Evolutionary conservation across 352 stramenopile genomes (phyloP), one percentile per base, ranked within the genome.

Genomic region (Globisporangium barbulae): DNA sequence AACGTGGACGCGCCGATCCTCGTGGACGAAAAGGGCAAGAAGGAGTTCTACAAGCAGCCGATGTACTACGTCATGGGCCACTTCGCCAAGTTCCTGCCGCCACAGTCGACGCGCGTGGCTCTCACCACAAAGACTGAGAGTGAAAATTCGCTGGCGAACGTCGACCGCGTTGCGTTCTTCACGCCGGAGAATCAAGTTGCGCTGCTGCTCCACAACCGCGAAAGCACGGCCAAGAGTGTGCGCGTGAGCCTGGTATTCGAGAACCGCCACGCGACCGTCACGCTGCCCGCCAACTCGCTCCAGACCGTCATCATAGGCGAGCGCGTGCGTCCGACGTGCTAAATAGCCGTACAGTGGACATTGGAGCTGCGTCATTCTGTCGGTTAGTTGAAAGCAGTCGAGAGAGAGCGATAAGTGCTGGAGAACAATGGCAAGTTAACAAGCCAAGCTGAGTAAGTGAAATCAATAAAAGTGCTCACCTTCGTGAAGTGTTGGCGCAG

Each of bases 191-290:
- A 69, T 8, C 65, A 68, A 19, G 15, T 77, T 13, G 70, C 72
- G 2, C 61, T 80, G 0, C 45, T 81, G 19, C 42, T 82, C 10
- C 78, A 66, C 44, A 88, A 82, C 67, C 76, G 78, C 44, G 61
- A 74, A 52, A 49, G 19, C n/a, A 63, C 50, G n/a, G 58, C 54
- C 5, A 78, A 78, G 53, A 69, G 41, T 30, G 64, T 81, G 47
- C 49, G 58, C 30, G 30, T 81, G 39, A 67, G 59, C n/a, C 58
- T 78, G 13, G 13, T 35, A 7, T 58, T 53, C 9, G 52, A 76
- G 61, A 53, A 61, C 10, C 63, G 60, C 25, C 63, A 63, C 44
- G 53, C 72, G 21, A 70, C 57, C 55, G 35, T 82, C 25, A 66
- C 59, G 30, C 50, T 82, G 5, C 66, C 72, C 9, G 66, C 66